Evolutionary conservation across 331 rosid genomes (phyloP).

Genomic region (Telfairia occidentalis): DNA sequence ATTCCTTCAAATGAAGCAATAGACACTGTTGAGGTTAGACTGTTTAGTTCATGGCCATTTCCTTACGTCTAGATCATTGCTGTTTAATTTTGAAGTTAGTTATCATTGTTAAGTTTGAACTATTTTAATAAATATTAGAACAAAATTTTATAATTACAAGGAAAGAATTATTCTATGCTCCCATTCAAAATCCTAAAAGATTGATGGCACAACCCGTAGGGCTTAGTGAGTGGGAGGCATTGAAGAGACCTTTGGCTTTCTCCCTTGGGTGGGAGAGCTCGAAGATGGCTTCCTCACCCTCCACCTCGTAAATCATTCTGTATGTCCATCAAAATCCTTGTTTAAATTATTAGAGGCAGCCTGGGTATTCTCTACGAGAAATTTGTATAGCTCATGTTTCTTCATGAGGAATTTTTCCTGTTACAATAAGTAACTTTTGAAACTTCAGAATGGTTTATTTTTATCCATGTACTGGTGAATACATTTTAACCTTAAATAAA

Average conservation of each 20-base stretch:
- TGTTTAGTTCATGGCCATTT: background rate
- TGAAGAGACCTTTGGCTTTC: background rate
- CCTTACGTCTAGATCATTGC: background rate
- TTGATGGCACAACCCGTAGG: background rate
- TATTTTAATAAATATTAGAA: background rate
- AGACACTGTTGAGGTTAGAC: constrained; percentile 82
- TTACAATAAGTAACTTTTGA: too few relatives aligned
- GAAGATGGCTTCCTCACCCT: background rate
- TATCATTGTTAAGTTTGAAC: background rate
- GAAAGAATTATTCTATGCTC: background rate
- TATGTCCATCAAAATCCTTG: background rate
- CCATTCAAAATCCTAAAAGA: background rate
- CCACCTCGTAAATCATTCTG: background rate
- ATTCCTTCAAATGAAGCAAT: constrained; percentile 92
- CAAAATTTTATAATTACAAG: background rate
- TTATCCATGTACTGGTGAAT: too few relatives aligned
- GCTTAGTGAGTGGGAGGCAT: background rate
- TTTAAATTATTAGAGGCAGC: background rate
- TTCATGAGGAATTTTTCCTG: too few relatives aligned
- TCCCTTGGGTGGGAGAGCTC: background rate
- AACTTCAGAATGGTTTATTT: too few relatives aligned
- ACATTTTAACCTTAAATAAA: too few relatives aligned
- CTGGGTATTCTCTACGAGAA: background rate
- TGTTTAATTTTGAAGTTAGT: background rate
- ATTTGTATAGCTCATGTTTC: too few relatives aligned